Percentiles rank a stretch among this genome's conserved stretches.
Conservation (phyloP, 1,139 yeast genomes). For the Candida tetrigidarum region DNA sequence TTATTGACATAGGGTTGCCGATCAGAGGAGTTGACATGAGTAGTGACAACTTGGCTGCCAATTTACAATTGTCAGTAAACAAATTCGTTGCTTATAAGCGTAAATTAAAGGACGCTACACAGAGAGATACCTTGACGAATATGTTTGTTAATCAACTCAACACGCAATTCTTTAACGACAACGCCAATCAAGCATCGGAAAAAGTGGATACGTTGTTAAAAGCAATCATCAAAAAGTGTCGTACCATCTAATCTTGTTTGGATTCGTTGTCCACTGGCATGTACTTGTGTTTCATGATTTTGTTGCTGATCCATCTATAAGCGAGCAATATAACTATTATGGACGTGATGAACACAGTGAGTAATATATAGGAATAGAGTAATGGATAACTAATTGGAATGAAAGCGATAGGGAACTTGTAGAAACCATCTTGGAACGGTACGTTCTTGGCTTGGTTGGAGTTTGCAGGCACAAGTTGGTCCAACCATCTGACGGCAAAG, state of each 20-base stretch:
- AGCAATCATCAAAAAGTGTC: slow-evolving; percentile 30
- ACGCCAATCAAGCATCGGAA: slow-evolving; percentile 7
- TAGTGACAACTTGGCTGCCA: slow-evolving; percentile 54
- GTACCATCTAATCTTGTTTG: slow-evolving; percentile 32
- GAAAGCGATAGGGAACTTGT: slow-evolving; percentile 37
- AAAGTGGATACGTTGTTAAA: slow-evolving; percentile 3
- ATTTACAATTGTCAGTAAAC: slow-evolving; percentile 71
- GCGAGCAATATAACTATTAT: slow-evolving; percentile 28
- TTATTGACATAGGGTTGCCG: slow-evolving; percentile 69
- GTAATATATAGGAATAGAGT: slow-evolving; percentile 26
- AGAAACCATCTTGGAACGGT: slow-evolving; percentile 48
- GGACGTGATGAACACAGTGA: slow-evolving; percentile 30
- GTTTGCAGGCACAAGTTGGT: slow-evolving; percentile 25
- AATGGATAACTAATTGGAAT: slow-evolving; percentile 32
- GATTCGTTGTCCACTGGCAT: slow-evolving; percentile 32
- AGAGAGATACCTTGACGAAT: slow-evolving; percentile 47
- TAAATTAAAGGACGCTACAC: slow-evolving; percentile 37
- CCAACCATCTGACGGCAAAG: slow-evolving; percentile 65
- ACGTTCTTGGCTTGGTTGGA: slow-evolving; percentile 23
- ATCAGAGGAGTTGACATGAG: slow-evolving; percentile 53
- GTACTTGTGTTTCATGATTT: slow-evolving; percentile 24
- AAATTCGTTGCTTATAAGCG: slow-evolving; percentile 66
- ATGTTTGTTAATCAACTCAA: slow-evolving; percentile 45
- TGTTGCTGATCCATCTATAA: slow-evolving; percentile 27
- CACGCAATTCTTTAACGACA: slow-evolving; percentile 29